Evolutionary conservation across 2,329 filamentous ascomycete genomes (phyloP).

Genomic region (Fusarium falciforme): DNA sequence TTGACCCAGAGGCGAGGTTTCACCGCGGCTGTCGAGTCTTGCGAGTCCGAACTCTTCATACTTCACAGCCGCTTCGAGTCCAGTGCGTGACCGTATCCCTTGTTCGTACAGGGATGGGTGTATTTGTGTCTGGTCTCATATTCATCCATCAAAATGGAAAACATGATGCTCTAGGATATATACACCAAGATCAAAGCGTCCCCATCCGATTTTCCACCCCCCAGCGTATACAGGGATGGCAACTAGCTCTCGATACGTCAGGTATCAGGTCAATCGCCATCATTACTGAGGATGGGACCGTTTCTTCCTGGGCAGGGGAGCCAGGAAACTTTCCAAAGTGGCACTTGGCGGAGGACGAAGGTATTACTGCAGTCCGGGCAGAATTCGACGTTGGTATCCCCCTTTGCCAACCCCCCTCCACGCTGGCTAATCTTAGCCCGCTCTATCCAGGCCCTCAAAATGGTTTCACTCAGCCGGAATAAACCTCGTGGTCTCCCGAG

Average conservation of each 20-base stretch:
- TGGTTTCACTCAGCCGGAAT: constrained; percentile 19
- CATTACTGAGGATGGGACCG: constrained; percentile 3
- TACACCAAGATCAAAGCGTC: neutral
- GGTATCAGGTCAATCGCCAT: constrained; percentile 15
- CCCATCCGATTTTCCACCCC: neutral
- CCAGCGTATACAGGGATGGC: constrained; percentile 22
- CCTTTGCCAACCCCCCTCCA: neutral
- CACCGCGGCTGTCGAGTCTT: constrained; percentile 6
- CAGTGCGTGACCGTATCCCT: constrained; percentile 16
- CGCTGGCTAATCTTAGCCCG: neutral
- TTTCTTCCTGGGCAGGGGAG: constrained; percentile 16
- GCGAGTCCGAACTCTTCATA: neutral
- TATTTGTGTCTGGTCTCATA: constrained; percentile 15
- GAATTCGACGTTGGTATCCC: constrained; percentile 24
- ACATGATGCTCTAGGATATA: constrained; percentile 16
- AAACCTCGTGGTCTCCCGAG: neutral
- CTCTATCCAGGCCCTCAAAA: constrained; percentile 17
- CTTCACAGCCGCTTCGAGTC: neutral
- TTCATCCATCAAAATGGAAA: constrained; percentile 6
- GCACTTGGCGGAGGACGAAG: constrained; percentile 5
- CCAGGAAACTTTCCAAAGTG: constrained; percentile 10
- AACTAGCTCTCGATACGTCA: constrained; percentile 17
- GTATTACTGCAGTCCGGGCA: constrained; percentile 16
- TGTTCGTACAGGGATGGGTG: neutral
- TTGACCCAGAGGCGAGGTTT: neutral